Evolutionary conservation across 1,139 yeast genomes (phyloP).

Genomic region (Zygoascus hellenicus): DNA sequence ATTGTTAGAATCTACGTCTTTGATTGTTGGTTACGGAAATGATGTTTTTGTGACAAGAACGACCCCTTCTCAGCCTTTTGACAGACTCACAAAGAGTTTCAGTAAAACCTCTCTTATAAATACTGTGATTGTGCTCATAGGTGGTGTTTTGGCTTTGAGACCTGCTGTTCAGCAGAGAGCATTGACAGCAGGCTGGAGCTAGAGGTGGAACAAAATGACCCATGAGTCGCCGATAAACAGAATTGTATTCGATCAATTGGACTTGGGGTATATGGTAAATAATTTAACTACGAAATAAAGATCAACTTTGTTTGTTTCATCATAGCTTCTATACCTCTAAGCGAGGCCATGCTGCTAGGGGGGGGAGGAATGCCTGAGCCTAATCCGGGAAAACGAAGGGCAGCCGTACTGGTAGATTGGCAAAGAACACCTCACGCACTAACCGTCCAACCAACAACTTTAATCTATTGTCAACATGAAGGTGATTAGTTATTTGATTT

Average conservation of each 20-base stretch:
- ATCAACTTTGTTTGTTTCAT: no score
- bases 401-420: no score
- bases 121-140: conserved; percentile 52
- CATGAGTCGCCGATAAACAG: no score
- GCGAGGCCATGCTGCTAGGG: no score
- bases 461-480: conserved; percentile 3
- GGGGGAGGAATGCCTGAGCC: no score
- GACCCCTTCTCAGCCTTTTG: conserved; percentile 82
- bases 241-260: no score
- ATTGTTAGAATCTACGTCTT: conserved; percentile 71
- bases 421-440: no score
- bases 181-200: conserved; percentile 23
- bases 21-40: conserved; percentile 57
- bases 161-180: conserved; percentile 53
- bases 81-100: conserved; percentile 61
- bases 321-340: no score
- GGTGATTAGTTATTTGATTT: neutral
- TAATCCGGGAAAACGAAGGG: no score
- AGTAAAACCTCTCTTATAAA: conserved; percentile 57
- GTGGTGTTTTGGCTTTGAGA: conserved; percentile 43
- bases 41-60: conserved; percentile 74
- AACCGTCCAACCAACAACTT: neutral
- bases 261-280: no score
- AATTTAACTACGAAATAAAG: no score
- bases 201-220: no score